phyloP scores from a whole-genome alignment of 2,329 filamentous ascomycete genomes.

The Lasiodiplodia theobromae region DNA sequence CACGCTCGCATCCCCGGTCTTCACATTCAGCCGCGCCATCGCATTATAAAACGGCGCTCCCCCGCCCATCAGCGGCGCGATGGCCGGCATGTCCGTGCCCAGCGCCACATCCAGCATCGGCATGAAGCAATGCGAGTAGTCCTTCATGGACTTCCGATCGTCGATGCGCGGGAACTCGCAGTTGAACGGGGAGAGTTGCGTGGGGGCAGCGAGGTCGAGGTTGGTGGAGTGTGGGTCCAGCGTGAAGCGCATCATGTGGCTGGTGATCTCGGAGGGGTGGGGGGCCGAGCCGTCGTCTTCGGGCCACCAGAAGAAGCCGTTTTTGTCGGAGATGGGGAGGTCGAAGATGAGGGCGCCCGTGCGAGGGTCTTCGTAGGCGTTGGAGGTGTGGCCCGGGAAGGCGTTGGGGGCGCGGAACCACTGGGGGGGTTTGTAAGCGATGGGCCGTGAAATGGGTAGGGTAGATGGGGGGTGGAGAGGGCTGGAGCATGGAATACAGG shows the following conservation, averaged over 20 bases:
- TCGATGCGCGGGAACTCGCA: slow-evolving; percentile 61
- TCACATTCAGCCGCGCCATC: slow-evolving; percentile 52
- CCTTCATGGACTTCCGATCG: slow-evolving; percentile 52
- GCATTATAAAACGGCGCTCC: slow-evolving; percentile 53
- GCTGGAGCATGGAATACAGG: no score
- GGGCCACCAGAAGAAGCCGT: slow-evolving; percentile 55
- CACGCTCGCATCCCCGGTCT: slow-evolving; percentile 47
- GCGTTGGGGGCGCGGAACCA: slow-evolving; percentile 49
- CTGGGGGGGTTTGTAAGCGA: not conserved
- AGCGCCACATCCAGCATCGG: slow-evolving; percentile 53
- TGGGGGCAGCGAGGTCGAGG: slow-evolving; percentile 36
- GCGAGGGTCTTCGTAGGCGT: slow-evolving; percentile 49
- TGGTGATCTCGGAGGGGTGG: slow-evolving; percentile 34
- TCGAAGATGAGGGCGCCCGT: slow-evolving; percentile 46
- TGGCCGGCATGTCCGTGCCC: slow-evolving; percentile 38
- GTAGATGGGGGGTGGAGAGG: not conserved
- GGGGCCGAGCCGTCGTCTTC: slow-evolving; percentile 47
- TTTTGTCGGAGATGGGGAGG: slow-evolving; percentile 47
- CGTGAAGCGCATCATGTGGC: slow-evolving; percentile 34
- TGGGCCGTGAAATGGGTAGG: not conserved
- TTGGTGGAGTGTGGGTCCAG: slow-evolving; percentile 37
- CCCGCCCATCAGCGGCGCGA: slow-evolving; percentile 41
- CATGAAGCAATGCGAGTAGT: slow-evolving; percentile 51
- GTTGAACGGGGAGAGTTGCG: slow-evolving; percentile 42
- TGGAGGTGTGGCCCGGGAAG: slow-evolving; percentile 48